Evolutionary conservation across 2,329 filamentous ascomycete species (phyloP).

Genomic region (Sporothrix globosa): DNA sequence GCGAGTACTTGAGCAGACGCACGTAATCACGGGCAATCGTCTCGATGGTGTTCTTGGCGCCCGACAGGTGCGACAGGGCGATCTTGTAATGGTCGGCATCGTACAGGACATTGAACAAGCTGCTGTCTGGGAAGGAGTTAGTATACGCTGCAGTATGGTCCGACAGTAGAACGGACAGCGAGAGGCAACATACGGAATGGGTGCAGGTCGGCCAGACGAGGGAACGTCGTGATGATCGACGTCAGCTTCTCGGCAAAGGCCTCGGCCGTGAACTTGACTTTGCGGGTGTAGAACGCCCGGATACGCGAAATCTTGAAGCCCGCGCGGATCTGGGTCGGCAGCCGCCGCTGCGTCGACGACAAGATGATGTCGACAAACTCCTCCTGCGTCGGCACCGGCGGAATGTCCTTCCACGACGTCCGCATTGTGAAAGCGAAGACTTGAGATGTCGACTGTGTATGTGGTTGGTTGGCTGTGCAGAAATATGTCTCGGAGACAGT

Average conservation of each 20-base stretch:
- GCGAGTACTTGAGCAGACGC: slow-evolving; percentile 85
- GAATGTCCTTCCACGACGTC: slow-evolving; percentile 68
- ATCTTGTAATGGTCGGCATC: slow-evolving; percentile 98
- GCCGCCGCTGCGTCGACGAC: slow-evolving; percentile 85
- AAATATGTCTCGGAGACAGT: background rate
- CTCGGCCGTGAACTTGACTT: slow-evolving; percentile 98
- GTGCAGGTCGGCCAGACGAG: slow-evolving; percentile 89
- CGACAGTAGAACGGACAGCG: background rate
- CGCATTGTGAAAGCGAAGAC: slow-evolving; percentile 33
- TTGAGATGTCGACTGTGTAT: background rate
- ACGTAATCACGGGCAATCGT: slow-evolving; percentile 96
- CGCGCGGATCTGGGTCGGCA: slow-evolving; percentile 86
- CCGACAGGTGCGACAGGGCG: slow-evolving; percentile 92
- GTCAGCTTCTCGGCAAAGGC: slow-evolving; percentile 82
- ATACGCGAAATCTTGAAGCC: slow-evolving; percentile 97
- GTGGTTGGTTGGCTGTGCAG: background rate
- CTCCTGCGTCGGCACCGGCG: slow-evolving; percentile 85
- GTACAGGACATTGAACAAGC: slow-evolving; percentile 95
- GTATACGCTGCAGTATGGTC: background rate
- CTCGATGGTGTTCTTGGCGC: slow-evolving; percentile 94
- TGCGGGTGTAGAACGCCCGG: slow-evolving; percentile 89
- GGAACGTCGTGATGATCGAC: slow-evolving; percentile 89
- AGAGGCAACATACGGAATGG: slow-evolving; percentile 71
- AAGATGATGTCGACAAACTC: slow-evolving; percentile 98
- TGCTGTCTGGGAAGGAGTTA: slow-evolving; percentile 50